phyloP scores from a whole-genome alignment of 1,284 basidiomycete species.

The Ustilago trichophora region DNA sequence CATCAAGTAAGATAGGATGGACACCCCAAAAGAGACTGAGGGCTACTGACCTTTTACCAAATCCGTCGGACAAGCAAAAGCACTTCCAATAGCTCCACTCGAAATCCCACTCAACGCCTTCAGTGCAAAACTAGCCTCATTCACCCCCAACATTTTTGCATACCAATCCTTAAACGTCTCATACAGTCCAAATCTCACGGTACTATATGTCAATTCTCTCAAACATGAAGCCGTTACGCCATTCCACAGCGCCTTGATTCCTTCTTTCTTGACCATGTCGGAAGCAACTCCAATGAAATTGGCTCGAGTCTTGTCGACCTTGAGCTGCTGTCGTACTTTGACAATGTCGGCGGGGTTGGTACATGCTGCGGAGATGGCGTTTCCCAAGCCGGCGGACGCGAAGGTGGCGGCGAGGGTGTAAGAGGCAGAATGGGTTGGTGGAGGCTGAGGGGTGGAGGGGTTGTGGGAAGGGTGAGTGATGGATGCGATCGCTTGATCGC shows the following conservation, averaged over 20 bases:
- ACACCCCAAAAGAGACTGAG: too few relatives aligned
- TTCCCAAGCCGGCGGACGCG: constrained; percentile 48
- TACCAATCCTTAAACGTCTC: constrained; percentile 54
- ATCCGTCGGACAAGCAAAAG: constrained; percentile 53
- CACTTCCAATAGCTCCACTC: constrained; percentile 51
- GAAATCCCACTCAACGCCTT: constrained; percentile 54
- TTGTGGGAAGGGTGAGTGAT: constrained; percentile 40
- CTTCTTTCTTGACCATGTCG: constrained; percentile 42
- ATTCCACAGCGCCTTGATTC: constrained; percentile 41
- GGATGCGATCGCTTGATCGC: constrained; percentile 29
- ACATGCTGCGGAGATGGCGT: constrained; percentile 47
- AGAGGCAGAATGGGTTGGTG: constrained; percentile 4
- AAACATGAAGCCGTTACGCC: constrained; percentile 53
- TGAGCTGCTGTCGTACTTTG: constrained; percentile 58
- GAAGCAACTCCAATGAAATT: constrained; percentile 37
- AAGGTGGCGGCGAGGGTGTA: constrained; percentile 47
- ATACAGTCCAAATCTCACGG: constrained; percentile 54
- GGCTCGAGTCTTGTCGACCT: constrained; percentile 27
- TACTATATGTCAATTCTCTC: constrained; percentile 54
- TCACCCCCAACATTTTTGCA: constrained; percentile 12
- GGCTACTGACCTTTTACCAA: constrained; percentile 52
- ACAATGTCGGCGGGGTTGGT: constrained; percentile 57
- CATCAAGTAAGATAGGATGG: too few relatives aligned
- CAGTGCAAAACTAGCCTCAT: constrained; percentile 41
- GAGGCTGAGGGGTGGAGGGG: neutral